Evolutionary conservation across 352 stramenopile species (phyloP).

Genomic region (Phytophthora chlamydospora): DNA sequence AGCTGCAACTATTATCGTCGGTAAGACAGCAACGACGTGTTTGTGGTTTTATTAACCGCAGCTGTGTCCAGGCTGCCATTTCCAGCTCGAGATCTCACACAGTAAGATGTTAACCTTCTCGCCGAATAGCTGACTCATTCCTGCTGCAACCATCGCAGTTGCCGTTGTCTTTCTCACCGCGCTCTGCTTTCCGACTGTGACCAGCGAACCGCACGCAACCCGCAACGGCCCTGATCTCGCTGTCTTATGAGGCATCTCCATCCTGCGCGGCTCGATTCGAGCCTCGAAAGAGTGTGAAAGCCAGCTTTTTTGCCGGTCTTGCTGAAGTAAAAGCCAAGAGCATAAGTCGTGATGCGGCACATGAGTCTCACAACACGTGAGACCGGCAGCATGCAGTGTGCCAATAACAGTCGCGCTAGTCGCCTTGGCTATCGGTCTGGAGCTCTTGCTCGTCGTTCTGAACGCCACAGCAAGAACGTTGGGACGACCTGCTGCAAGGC

Average conservation of each 20-base stretch:
- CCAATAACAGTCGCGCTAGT: too few species aligned
- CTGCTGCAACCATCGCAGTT: not conserved
- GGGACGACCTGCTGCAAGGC: too few species aligned
- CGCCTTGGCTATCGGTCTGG: too few species aligned
- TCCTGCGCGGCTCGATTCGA: too few species aligned
- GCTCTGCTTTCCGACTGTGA: slow-evolving; percentile 1
- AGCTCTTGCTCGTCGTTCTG: too few species aligned
- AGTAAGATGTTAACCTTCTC: not conserved
- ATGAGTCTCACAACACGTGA: too few species aligned
- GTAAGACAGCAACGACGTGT: too few species aligned
- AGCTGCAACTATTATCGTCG: not conserved
- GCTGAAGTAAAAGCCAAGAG: slow-evolving; percentile 10
- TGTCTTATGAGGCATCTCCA: slow-evolving; percentile 1
- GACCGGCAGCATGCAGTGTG: too few species aligned
- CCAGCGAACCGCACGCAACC: not conserved
- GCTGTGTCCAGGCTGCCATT: not conserved
- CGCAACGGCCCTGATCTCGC: not conserved
- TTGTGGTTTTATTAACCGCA: not conserved
- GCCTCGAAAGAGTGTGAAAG: too few species aligned
- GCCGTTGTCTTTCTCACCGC: slow-evolving; percentile 1
- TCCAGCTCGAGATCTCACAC: not conserved
- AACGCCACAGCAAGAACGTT: too few species aligned
- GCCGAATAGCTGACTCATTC: too few species aligned
- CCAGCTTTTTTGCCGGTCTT: not conserved
- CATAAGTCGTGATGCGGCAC: too few species aligned